Percentiles rank a stretch among this genome's conserved stretches.
phyloP scores from a whole-genome alignment of 306 rosid genomes.

The Fragaria ananassa region DNA sequence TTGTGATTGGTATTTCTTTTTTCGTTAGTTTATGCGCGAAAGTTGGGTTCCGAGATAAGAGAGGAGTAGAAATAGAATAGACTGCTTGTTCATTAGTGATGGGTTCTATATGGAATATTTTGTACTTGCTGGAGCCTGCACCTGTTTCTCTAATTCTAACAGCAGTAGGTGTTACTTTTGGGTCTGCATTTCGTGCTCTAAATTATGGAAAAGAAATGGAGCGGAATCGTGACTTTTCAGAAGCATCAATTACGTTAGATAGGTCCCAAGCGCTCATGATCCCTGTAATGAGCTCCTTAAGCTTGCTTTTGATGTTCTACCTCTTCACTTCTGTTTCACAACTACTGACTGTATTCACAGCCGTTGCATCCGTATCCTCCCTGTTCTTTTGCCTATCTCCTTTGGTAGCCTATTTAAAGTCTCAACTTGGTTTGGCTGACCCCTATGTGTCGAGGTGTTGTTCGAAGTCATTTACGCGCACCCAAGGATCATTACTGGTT shows the following conservation, averaged over 20 bases:
- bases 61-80: slow-evolving; percentile 3
- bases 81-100: slow-evolving; percentile 32
- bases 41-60: slow-evolving; percentile 26
- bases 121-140: slow-evolving; percentile 89
- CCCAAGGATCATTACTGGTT: slow-evolving; percentile 64
- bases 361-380: slow-evolving; percentile 77
- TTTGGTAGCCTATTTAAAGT: slow-evolving; percentile 56
- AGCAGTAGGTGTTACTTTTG: slow-evolving; percentile 92
- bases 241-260: slow-evolving; percentile 86
- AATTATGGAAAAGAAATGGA: slow-evolving; percentile 97
- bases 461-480: slow-evolving; percentile 79
- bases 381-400: slow-evolving; percentile 87
- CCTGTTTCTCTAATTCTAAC: slow-evolving; percentile 73
- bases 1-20: slow-evolving; percentile 17
- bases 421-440: slow-evolving; percentile 75
- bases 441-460: slow-evolving; percentile 94
- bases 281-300: slow-evolving; percentile 94
- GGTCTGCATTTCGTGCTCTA: slow-evolving; percentile 90
- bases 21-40: slow-evolving; percentile 1
- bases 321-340: slow-evolving; percentile 89
- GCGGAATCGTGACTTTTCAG: slow-evolving; percentile 70
- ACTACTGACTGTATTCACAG: slow-evolving; percentile 86
- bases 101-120: slow-evolving; percentile 81
- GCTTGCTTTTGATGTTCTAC: slow-evolving; percentile 97
- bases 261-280: slow-evolving; percentile 94